Evolutionary conservation across 805 yeast species (phyloP), one percentile per base, ranked within the genome.

Genomic region (Spathaspora sp.): DNA sequence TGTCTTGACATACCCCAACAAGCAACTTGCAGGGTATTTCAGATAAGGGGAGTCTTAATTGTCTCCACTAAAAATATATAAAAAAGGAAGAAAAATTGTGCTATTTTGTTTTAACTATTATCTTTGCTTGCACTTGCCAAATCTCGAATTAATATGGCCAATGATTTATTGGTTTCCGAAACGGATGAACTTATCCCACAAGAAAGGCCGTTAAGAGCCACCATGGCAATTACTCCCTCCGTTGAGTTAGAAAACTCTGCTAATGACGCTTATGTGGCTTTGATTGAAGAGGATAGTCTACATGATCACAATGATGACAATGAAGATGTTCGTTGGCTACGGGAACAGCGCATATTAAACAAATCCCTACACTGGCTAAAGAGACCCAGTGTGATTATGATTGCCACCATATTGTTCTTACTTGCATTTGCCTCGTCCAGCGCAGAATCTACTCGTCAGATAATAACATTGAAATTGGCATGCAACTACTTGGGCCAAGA

Each of bases 321-420:
- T 29, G 78, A 73, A 42, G 83, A 79, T 50, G 69, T 72, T 7
- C 62, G 76, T 6, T 76, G 84, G 77, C 61, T 80, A 14, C 59
- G 78, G 14, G 85, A 82, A 54, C 79, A 78, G 49, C 68, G 84
- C 44, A 23, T 58, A 2, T 64, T 69, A 38, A 80, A 81, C 60
- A 62, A 68, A 53, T 52, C 68, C 2, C 50, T 80, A 28, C 72
- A 73, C 17, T 85, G 89, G 87, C 66, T 77, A 49, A 70, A 69
- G 28, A 69, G 86, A 43, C 92, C 92, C 0, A 77, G 86, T 2
- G 66, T 82, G 8, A 57, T 67, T n/a, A 70, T 81, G 67, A 61
- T 85, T 11, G 73, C 83, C 23, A 39, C 70, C 2, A 63, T 75
- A 1, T 44, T 77, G 1, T 73, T 81, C 39, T 43, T 79, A 4